These are phyloP conservation scores for Dryadomyces sulphureus DNA, from an alignment of 2,329 filamentous ascomycete genomes.

Conservation along the genomic window DNA sequence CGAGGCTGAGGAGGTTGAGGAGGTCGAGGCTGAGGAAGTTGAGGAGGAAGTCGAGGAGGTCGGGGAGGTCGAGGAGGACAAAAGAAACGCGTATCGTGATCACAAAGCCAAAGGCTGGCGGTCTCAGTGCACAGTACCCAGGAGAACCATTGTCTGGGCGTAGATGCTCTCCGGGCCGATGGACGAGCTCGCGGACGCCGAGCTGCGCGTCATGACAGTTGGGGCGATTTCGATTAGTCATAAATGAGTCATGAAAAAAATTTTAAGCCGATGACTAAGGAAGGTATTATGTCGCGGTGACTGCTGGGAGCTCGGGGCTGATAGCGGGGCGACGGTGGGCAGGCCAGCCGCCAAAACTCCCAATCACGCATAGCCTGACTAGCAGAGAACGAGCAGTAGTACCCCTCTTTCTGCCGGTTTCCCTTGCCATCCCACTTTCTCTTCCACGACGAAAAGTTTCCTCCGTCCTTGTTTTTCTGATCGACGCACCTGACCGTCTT, in stretches of 20 bases:
- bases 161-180: too few relatives aligned
- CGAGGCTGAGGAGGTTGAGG: background rate
- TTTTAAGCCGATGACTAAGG: too few relatives aligned
- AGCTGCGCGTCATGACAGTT: background rate
- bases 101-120: too few relatives aligned
- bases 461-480: slow-evolving; percentile 6
- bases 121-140: background rate
- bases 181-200: background rate
- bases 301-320: background rate
- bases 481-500: background rate
- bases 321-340: slow-evolving; percentile 1
- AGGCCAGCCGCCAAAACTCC: background rate
- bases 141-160: background rate
- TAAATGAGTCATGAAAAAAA: too few relatives aligned
- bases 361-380: background rate
- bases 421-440: slow-evolving; percentile 7
- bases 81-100: too few relatives aligned
- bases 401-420: slow-evolving; percentile 5
- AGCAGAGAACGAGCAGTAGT: background rate
- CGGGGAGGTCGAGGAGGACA: background rate
- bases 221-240: background rate
- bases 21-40: background rate
- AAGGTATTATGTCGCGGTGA: background rate
- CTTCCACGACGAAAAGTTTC: slow-evolving; percentile 5
- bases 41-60: background rate